Evolutionary conservation across 129 eudicot species (phyloP).

Genomic region (Solidago caesia): DNA sequence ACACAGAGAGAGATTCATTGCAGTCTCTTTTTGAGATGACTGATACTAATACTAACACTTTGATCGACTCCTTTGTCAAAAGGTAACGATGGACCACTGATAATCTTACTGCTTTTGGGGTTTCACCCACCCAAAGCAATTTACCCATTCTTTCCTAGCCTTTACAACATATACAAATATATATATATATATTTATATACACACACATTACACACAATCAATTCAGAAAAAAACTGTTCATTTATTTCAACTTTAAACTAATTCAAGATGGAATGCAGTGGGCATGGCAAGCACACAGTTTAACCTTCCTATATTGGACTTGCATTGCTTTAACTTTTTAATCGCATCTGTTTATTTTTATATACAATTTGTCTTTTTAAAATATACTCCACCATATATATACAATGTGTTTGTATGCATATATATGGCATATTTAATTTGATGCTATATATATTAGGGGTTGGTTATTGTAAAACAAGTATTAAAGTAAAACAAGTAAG

Average conservation of each 20-base stretch:
- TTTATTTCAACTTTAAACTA: slow-evolving; percentile 18
- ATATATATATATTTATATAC: no score
- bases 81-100: slow-evolving; percentile 77
- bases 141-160: slow-evolving; percentile 31
- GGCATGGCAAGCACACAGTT: slow-evolving; percentile 39
- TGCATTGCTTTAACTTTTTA: slow-evolving; percentile 28
- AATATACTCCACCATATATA: slow-evolving; percentile 25
- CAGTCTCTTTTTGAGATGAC: slow-evolving; percentile 39
- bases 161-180: no score
- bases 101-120: slow-evolving; percentile 66
- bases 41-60: slow-evolving; percentile 65
- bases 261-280: slow-evolving; percentile 20
- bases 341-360: slow-evolving; percentile 29
- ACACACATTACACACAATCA: no score
- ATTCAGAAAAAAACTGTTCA: slow-evolving; percentile 5
- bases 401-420: neutral
- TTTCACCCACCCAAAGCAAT: slow-evolving; percentile 80
- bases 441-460: neutral
- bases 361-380: slow-evolving; percentile 18
- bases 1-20: slow-evolving; percentile 33
- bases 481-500: no score
- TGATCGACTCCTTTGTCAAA: slow-evolving; percentile 52
- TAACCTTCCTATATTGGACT: slow-evolving; percentile 38
- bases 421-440: slow-evolving; percentile 4
- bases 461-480: no score